A percentile compares a stretch with the other conserved stretches of the same genome.
phyloP scores from a whole-genome alignment of 371 early-diverging fungal species.

The Mortierella sp. region DNA sequence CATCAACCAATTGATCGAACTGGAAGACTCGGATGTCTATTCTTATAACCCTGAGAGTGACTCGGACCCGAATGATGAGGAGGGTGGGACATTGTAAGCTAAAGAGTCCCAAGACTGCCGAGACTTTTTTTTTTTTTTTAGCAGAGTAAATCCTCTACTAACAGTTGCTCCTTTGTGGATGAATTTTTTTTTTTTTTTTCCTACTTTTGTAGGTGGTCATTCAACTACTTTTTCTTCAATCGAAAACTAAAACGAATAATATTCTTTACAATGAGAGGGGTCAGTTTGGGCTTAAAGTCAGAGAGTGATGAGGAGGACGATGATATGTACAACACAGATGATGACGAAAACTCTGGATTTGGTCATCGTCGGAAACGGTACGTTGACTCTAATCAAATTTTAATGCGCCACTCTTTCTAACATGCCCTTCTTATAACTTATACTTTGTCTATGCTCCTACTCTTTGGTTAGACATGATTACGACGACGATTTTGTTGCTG shows the following conservation, averaged over 20 bases:
- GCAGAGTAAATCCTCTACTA: too few relatives aligned
- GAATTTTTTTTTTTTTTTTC: too few relatives aligned
- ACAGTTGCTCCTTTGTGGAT: too few relatives aligned
- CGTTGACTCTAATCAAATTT: neutral
- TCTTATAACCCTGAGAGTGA: conserved; percentile 88
- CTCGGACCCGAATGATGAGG: conserved; percentile 90
- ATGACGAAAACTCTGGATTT: conserved; percentile 41
- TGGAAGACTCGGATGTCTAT: conserved; percentile 90
- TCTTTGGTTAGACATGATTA: conserved; percentile 7
- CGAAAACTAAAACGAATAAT: conserved; percentile 89
- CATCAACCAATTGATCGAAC: conserved; percentile 83
- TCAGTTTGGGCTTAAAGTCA: conserved; percentile 59
- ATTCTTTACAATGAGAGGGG: conserved; percentile 88
- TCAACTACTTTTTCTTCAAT: conserved; percentile 96
- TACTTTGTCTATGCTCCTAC: neutral
- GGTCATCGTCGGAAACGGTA: conserved; percentile 44
- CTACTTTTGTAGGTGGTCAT: conserved; percentile 84
- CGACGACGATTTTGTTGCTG: conserved; percentile 46
- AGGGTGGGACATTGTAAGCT: conserved; percentile 68
- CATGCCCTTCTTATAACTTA: neutral
- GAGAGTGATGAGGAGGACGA: conserved; percentile 39
- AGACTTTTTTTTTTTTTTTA: too few relatives aligned
- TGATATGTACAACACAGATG: conserved; percentile 45
- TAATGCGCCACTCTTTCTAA: too few relatives aligned
- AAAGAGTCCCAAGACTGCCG: neutral